Evolutionary conservation across 2,329 filamentous ascomycete species (phyloP).

Genomic region (Colletotrichum somersetense): DNA sequence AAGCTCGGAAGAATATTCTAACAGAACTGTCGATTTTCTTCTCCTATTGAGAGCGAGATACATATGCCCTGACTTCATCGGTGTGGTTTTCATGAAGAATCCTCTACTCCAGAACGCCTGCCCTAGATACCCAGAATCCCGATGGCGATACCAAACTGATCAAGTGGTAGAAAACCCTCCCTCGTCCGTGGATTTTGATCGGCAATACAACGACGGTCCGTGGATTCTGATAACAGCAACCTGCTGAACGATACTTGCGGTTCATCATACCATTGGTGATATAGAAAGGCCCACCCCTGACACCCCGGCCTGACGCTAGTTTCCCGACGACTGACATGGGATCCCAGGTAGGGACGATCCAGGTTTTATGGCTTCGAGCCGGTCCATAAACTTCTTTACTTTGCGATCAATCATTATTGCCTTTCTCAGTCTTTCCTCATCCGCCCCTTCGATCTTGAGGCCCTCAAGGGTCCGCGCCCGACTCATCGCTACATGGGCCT

Average conservation of each 20-base stretch:
- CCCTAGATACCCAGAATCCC: neutral
- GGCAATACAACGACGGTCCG: neutral
- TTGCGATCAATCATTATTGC: neutral
- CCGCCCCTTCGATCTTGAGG: constrained; percentile 54
- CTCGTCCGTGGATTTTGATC: neutral
- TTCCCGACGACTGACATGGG: neutral
- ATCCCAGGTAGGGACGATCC: too few relatives aligned
- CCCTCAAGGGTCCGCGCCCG: constrained; percentile 65
- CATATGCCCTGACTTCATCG: neutral
- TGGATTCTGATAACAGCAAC: neutral
- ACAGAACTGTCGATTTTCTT: too few relatives aligned
- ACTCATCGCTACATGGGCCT: constrained; percentile 74
- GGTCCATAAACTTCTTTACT: constrained; percentile 16
- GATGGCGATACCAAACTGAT: neutral
- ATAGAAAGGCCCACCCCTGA: too few relatives aligned
- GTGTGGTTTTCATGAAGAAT: neutral
- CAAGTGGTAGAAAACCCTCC: neutral
- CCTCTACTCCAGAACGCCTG: neutral
- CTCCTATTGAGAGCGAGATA: too few relatives aligned
- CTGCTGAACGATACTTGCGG: neutral
- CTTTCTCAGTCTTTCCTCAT: neutral
- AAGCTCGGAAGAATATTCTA: too few relatives aligned
- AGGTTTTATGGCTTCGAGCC: too few relatives aligned
- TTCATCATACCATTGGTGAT: neutral
- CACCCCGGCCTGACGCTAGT: fast-evolving